Base-by-base conservation (phyloP, 1,139 yeast genomes). In the Hyphopichia buzzinii region DNA sequence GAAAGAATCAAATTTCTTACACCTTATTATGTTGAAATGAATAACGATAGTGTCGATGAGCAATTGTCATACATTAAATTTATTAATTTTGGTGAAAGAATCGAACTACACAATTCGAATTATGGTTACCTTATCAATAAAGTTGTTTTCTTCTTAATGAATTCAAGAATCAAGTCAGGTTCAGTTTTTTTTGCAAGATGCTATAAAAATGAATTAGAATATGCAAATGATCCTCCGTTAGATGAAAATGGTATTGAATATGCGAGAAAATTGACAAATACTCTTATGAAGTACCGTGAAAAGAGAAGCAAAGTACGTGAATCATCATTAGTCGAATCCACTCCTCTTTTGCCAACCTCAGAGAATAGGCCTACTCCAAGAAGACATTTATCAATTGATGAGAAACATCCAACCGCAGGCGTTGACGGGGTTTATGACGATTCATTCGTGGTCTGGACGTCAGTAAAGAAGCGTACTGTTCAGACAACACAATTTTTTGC, bases 101-200 rank as follows among this genome's bases (percentile, higher is more conserved):
- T 94, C 40, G 81, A 85, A 37, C 76, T 92, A 42, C 84, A 86
- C 62, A 80, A 86, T 52, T 81, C 92, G 27, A 83, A 84, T 48
- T 78, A 86, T 48, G 97, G 97, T 12, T 92, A 90, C 58, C 72
- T 92, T 56, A 82, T 88, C 44, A 87, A 90, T 56, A 84, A 92
- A 52, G 92, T 90, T 30, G 88, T 90, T 16, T 88, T 87, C 59
- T 90, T 86, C 61, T 67, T 90, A 53, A 85, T 90, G 88, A 90
- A 90, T 62, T 75, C 92, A 11, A 76, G 88, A 47, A 82, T 87
- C 50, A 86, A 88, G 56, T 74, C 79, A 39, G 96, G 97, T 2
- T 84, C 89, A 27, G 89, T 88, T 23, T 92, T 77, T 62, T 88
- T 88, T 64, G 95, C 96, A 2, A 71, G 96, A 42, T 83, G 89